Percentiles rank a stretch among this genome's conserved stretches.
These are phyloP conservation scores for Trichosporon sp. DNA, from an alignment of 1,284 basidiomycete species.

Conservation along the genomic window DNA sequence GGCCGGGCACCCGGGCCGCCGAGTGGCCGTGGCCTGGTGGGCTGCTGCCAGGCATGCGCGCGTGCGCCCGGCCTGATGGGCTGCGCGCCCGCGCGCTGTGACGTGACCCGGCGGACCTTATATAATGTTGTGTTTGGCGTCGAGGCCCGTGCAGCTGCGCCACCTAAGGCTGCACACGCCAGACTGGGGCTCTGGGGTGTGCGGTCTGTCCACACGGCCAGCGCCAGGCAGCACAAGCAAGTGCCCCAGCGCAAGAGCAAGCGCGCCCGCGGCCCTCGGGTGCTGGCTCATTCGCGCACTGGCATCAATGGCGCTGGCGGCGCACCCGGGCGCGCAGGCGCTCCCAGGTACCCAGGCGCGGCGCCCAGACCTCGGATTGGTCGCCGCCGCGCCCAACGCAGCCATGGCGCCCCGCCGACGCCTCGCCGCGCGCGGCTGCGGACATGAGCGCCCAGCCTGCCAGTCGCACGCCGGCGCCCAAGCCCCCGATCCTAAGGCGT, in stretches of 20 bases:
- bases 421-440: background rate
- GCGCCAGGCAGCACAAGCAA: too few relatives aligned
- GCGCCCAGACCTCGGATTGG: conserved; percentile 1
- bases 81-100: background rate
- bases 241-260: background rate
- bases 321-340: too few relatives aligned
- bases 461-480: background rate
- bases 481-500: background rate
- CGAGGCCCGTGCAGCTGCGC: background rate
- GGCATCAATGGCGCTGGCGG: background rate
- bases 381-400: background rate
- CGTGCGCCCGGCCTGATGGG: background rate
- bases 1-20: too few relatives aligned
- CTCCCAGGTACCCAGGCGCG: too few relatives aligned
- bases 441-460: background rate
- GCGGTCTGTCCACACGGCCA: background rate
- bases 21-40: too few relatives aligned
- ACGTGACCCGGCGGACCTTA: background rate
- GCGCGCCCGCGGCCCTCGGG: background rate
- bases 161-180: background rate
- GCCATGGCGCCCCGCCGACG: background rate
- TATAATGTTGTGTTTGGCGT: background rate
- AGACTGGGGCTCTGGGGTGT: background rate
- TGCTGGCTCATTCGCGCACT: background rate
- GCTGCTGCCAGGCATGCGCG: background rate